Evolutionary conservation across 2,329 filamentous ascomycete genomes (phyloP), one percentile per base, ranked within the genome.

Genomic region (Aspergillus quadrilineatus): DNA sequence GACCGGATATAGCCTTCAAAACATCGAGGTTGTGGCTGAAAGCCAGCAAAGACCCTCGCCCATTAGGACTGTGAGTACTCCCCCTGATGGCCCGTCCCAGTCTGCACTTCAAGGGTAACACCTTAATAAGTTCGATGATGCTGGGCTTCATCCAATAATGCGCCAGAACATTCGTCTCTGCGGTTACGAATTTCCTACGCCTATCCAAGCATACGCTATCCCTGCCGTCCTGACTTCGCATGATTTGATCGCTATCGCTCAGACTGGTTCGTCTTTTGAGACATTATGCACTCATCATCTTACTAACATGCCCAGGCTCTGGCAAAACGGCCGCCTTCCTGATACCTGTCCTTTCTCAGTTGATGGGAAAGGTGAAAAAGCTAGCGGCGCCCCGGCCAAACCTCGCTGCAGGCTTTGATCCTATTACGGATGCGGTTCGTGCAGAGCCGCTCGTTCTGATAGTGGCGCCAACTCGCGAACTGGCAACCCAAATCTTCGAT

Each of bases 311-410:
- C 17, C 4, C 29, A 97, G 93, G 94, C 17, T 97, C 93, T 28
- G 94, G 94, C 51, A 99, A 99, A 80, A 99, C 94, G 0, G 93
- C 89, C 0, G 92, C 94, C 0, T 99, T 94, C 69, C 76, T 99
- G 4, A 85, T 97, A 54, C 94, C 94, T 0, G 89, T 96, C 58
- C 69, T 97, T 50, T 96, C 92, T 58, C 89, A 89, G 72, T 77
- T 99, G 22, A 97, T 97, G 91, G 94, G 94, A 28, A 97, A 97
- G 77, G 91, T 89, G 5, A 94, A 92, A 77, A 92, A 92, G 75
- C 78, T 97, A 6, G 87, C 88, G 1, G 92, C 90, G 4, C 82
- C 85, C 44, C 68, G 92, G 4, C 91, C 92, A 0, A 86, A 88
- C 60, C 79, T 74, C 5, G 64, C 84, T 0, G 72, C 73, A 1